These are phyloP conservation scores for Aphanomyces cochlioides DNA, from an alignment of 352 stramenopile genomes.

Conservation along the genomic window DNA sequence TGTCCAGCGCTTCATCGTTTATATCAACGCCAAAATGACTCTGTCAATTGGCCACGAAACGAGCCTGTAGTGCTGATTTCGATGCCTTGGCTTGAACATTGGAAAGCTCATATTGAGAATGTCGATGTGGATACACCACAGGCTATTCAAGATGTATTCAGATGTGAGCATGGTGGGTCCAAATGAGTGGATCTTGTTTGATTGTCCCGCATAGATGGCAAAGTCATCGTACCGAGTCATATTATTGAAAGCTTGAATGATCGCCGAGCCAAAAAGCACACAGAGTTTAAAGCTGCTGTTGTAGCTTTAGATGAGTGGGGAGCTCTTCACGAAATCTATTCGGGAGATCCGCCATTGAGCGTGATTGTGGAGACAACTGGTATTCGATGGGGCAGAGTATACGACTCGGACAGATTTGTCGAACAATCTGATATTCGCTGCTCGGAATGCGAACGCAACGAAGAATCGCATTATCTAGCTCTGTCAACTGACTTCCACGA, in stretches of 20 bases:
- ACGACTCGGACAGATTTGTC: background rate
- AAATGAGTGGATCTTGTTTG: constrained; percentile 37
- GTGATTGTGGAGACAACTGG: constrained; percentile 7
- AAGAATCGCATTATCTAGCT: constrained; percentile 47
- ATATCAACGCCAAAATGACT: constrained; percentile 45
- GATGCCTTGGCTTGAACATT: constrained; percentile 53
- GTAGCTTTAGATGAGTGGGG: constrained; percentile 17
- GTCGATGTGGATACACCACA: constrained; percentile 45
- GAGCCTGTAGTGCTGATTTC: constrained; percentile 57
- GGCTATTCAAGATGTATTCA: constrained; percentile 37
- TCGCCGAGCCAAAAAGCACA: constrained; percentile 8
- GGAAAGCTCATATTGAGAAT: constrained; percentile 71
- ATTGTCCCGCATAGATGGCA: constrained; percentile 6
- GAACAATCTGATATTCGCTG: background rate
- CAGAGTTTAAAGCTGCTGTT: background rate
- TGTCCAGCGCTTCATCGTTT: constrained; percentile 43
- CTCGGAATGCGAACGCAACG: constrained; percentile 36
- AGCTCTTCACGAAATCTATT: background rate
- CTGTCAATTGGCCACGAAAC: constrained; percentile 34
- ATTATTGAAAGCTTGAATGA: constrained; percentile 60
- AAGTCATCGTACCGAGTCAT: constrained; percentile 43
- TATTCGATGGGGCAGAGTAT: background rate
- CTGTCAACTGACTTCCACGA: constrained; percentile 64
- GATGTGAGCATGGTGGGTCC: constrained; percentile 54
- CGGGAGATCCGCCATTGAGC: background rate